A percentile compares a stretch with the other conserved stretches of the same genome.
Evolutionary conservation across 257 asterid genomes (phyloP).

Genomic region (Lantana camara): DNA sequence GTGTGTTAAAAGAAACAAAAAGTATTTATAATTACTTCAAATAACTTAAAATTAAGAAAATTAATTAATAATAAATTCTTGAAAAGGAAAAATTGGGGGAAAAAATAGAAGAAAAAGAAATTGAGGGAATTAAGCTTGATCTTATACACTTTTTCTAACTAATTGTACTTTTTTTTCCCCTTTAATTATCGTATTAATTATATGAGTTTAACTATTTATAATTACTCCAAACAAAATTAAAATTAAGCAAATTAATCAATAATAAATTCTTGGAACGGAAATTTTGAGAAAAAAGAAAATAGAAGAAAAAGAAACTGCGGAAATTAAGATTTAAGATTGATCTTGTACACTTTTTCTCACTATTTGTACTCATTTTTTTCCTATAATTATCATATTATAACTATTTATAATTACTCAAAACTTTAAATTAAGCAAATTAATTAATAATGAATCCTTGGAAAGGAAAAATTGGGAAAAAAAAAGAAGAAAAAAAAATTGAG

Average conservation of each 20-base stretch:
- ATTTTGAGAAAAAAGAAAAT: neutral
- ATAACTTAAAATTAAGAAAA: neutral
- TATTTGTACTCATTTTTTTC: no score
- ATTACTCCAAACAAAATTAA: neutral
- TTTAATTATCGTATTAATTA: no score
- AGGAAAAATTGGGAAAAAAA: neutral
- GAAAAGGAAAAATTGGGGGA: neutral
- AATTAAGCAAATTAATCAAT: conserved; percentile 6
- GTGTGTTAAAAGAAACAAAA: neutral
- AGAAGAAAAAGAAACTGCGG: neutral
- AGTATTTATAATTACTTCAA: neutral
- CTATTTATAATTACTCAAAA: neutral
- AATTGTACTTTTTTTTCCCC: no score
- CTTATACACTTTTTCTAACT: neutral
- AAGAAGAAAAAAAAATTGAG: neutral
- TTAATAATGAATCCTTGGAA: conserved; percentile 4
- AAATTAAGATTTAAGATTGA: no score
- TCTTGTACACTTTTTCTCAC: conserved; percentile 7
- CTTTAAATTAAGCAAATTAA: neutral
- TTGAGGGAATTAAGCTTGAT: no score
- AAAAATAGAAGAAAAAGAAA: neutral
- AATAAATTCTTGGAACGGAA: no score
- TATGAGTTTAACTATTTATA: neutral
- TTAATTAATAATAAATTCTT: conserved; percentile 9
- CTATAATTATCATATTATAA: no score